phyloP scores from a whole-genome alignment of 257 asterid genomes.

The Przewalskia tangutica region DNA sequence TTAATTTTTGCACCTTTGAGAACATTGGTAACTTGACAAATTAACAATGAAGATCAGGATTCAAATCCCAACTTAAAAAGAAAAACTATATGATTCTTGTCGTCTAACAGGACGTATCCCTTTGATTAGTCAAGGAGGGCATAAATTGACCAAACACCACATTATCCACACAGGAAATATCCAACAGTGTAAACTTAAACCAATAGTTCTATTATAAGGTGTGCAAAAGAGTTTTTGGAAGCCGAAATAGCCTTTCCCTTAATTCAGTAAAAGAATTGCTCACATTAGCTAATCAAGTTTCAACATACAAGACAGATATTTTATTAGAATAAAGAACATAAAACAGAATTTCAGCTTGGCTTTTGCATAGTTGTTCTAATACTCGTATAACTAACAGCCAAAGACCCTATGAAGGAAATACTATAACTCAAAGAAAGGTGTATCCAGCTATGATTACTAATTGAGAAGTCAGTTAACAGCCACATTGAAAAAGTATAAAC shows the following conservation, averaged over 20 bases:
- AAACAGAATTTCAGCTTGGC: neutral
- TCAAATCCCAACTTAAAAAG: neutral
- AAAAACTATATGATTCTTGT: neutral
- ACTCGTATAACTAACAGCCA: neutral
- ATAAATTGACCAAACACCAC: neutral
- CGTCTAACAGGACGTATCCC: neutral
- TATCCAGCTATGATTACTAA: neutral
- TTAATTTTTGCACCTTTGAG: neutral
- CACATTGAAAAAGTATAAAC: neutral
- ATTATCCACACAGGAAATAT: neutral
- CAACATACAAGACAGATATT: neutral
- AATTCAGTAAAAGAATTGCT: neutral
- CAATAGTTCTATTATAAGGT: neutral
- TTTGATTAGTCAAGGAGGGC: neutral
- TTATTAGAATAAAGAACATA: neutral
- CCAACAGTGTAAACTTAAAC: neutral
- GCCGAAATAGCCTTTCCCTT: neutral
- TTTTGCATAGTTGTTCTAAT: neutral
- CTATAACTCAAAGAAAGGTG: neutral
- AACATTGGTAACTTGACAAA: neutral
- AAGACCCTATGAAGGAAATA: neutral
- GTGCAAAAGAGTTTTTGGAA: neutral
- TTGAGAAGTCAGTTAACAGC: neutral
- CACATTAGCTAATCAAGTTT: neutral
- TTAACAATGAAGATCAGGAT: neutral